Evolutionary conservation across 805 yeast genomes (phyloP).

Genomic region (Wilhelminamyces savonicus): DNA sequence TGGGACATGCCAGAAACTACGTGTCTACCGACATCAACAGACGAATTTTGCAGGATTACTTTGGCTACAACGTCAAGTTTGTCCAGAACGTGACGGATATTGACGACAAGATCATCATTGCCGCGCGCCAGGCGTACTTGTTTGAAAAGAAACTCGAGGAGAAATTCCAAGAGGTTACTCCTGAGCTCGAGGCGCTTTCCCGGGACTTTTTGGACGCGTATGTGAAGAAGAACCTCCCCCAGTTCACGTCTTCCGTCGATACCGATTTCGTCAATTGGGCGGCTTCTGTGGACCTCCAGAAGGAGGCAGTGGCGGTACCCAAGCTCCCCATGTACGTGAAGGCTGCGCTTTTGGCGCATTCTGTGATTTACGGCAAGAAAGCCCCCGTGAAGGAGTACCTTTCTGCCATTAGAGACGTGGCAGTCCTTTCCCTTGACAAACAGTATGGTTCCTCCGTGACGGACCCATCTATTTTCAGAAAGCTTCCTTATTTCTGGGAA

Average conservation of each 20-base stretch:
- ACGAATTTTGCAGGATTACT: constrained; percentile 81
- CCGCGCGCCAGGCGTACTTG: constrained; percentile 85
- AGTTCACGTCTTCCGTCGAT: constrained; percentile 18
- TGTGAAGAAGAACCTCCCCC: constrained; percentile 50
- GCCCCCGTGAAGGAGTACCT: constrained; percentile 36
- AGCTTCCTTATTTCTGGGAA: constrained; percentile 89
- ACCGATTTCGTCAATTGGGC: constrained; percentile 49
- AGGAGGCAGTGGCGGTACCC: constrained; percentile 55
- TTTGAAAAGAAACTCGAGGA: constrained; percentile 52
- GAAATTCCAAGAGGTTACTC: constrained; percentile 19
- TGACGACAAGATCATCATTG: constrained; percentile 91
- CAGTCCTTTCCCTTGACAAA: constrained; percentile 66
- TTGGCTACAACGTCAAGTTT: constrained; percentile 81
- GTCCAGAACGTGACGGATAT: constrained; percentile 98
- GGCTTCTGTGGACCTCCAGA: constrained; percentile 40
- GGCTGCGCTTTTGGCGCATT: constrained; percentile 50
- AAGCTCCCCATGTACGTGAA: constrained; percentile 80
- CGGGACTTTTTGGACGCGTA: constrained; percentile 42
- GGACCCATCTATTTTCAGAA: constrained; percentile 78
- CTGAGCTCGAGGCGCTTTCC: constrained; percentile 33
- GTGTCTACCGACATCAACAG: constrained; percentile 92
- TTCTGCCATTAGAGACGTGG: constrained; percentile 59
- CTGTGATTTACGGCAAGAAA: constrained; percentile 30
- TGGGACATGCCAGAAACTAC: constrained; percentile 98
- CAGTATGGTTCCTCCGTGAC: constrained; percentile 69